A percentile compares a stretch with the other conserved stretches of the same genome.
These are phyloP conservation scores for Ascomycota sp. DNA, from an alignment of 2,329 filamentous ascomycete genomes.

Conservation along the genomic window DNA sequence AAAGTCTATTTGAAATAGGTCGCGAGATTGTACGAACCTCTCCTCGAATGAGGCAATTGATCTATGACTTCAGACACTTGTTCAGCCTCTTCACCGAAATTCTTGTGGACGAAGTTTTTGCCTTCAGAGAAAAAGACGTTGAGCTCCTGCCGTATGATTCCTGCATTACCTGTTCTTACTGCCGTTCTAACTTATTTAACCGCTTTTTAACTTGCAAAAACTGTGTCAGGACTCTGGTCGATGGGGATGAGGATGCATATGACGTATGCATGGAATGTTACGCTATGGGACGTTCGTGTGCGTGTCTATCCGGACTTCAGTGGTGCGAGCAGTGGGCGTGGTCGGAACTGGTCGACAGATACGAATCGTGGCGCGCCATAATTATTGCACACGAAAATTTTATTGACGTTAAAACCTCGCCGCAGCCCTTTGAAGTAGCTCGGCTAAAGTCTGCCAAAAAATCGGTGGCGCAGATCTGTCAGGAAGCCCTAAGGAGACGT, in stretches of 20 bases:
- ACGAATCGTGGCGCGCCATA: slow-evolving; percentile 65
- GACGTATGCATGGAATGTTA: slow-evolving; percentile 98
- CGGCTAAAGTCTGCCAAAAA: slow-evolving; percentile 49
- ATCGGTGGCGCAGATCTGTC: slow-evolving; percentile 79
- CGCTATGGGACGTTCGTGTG: slow-evolving; percentile 86
- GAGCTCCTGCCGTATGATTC: slow-evolving; percentile 72
- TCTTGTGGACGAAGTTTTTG: slow-evolving; percentile 72
- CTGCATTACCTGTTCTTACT: slow-evolving; percentile 89
- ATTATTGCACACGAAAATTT: slow-evolving; percentile 55
- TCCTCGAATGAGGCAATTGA: slow-evolving; percentile 42
- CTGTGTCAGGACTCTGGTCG: slow-evolving; percentile 47
- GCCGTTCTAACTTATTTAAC: slow-evolving; percentile 91
- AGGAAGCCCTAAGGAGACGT: slow-evolving; percentile 60
- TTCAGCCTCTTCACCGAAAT: slow-evolving; percentile 62
- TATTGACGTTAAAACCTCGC: slow-evolving; percentile 43
- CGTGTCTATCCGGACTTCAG: slow-evolving; percentile 62
- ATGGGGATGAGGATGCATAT: slow-evolving; percentile 64
- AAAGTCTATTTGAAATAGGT: slow-evolving; percentile 26
- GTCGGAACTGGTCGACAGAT: slow-evolving; percentile 54
- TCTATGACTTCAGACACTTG: slow-evolving; percentile 62
- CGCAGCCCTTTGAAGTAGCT: slow-evolving; percentile 50
- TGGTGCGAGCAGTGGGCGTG: slow-evolving; percentile 93
- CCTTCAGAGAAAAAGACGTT: slow-evolving; percentile 45
- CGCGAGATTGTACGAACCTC: slow-evolving; percentile 22
- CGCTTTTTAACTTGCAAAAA: slow-evolving; percentile 81